Evolutionary conservation across 305 asterid genomes (phyloP).

Genomic region (Coffea humblotiana): DNA sequence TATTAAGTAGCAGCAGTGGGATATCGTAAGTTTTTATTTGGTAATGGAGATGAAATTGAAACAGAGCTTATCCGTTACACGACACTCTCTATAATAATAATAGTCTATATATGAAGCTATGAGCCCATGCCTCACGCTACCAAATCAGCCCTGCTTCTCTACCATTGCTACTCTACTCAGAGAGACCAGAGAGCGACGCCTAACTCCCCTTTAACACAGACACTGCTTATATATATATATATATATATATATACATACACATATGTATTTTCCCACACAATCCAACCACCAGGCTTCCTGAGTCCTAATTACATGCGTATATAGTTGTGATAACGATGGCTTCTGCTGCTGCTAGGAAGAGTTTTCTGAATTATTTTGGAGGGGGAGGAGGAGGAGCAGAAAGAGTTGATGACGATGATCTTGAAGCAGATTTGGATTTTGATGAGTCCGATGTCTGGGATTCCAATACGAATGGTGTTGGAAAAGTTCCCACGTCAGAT

Average conservation of each 20-base stretch:
- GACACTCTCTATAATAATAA: slow-evolving; percentile 2
- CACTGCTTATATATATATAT: too few species aligned
- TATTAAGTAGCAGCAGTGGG: too few species aligned
- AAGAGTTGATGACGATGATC: slow-evolving; percentile 19
- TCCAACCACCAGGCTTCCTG: too few species aligned
- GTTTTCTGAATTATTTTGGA: slow-evolving; percentile 42
- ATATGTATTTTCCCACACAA: too few species aligned
- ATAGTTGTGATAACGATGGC: slow-evolving; percentile 5
- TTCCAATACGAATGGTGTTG: slow-evolving; percentile 8
- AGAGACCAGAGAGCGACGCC: not conserved
- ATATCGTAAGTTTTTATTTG: too few species aligned
- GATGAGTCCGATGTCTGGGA: slow-evolving; percentile 64
- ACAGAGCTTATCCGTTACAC: slow-evolving; percentile 27
- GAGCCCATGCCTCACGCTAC: too few species aligned
- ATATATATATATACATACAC: too few species aligned
- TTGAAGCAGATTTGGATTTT: slow-evolving; percentile 46
- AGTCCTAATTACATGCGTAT: too few species aligned
- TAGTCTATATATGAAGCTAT: too few species aligned
- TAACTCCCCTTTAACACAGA: not conserved
- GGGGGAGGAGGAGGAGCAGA: slow-evolving; percentile 25
- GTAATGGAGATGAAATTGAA: not conserved
- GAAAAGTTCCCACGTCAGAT: slow-evolving; percentile 9
- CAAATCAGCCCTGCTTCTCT: too few species aligned
- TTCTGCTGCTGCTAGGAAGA: slow-evolving; percentile 26
- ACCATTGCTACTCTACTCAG: too few species aligned